These are phyloP conservation scores for Paxillus involutus DNA, from an alignment of 768 basidiomycete genomes.

Conservation along the genomic window DNA sequence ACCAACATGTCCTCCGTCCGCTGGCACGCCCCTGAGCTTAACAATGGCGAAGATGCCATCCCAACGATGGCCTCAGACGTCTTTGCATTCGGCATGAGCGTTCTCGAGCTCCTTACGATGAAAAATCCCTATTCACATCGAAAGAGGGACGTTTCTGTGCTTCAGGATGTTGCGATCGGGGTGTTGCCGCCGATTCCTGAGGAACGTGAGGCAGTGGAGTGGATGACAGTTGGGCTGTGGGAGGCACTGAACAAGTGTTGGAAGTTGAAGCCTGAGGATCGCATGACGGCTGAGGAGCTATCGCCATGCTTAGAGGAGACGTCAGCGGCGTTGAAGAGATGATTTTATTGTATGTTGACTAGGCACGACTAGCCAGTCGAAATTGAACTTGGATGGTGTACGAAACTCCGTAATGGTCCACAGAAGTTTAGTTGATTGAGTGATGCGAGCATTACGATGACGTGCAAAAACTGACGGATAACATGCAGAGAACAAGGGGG, in stretches of 20 bases:
- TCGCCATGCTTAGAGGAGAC: conserved; percentile 8
- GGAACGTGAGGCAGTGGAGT: conserved; percentile 29
- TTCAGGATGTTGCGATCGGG: conserved; percentile 41
- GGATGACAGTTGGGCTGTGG: conserved; percentile 53
- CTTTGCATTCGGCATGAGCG: conserved; percentile 61
- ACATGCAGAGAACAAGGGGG: conserved; percentile 34
- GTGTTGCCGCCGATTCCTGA: conserved; percentile 46
- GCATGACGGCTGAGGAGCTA: conserved; percentile 44
- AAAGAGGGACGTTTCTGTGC: conserved; percentile 50
- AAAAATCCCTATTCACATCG: conserved; percentile 48
- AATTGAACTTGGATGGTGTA: background rate
- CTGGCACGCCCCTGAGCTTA: conserved; percentile 64
- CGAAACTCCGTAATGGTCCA: conserved; percentile 5
- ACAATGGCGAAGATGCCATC: conserved; percentile 39
- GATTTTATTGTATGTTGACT: background rate
- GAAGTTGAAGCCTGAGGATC: conserved; percentile 34
- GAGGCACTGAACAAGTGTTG: conserved; percentile 46
- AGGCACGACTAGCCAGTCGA: conserved; percentile 9
- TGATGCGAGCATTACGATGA: conserved; percentile 40
- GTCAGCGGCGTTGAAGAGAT: conserved; percentile 2
- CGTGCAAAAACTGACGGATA: conserved; percentile 36
- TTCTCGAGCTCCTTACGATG: conserved; percentile 58
- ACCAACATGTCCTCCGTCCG: conserved; percentile 48
- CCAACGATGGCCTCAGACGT: conserved; percentile 51
- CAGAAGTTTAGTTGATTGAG: conserved; percentile 22